Evolutionary conservation across 2,329 filamentous ascomycete genomes (phyloP).

Genomic region (Fusarium nanum): DNA sequence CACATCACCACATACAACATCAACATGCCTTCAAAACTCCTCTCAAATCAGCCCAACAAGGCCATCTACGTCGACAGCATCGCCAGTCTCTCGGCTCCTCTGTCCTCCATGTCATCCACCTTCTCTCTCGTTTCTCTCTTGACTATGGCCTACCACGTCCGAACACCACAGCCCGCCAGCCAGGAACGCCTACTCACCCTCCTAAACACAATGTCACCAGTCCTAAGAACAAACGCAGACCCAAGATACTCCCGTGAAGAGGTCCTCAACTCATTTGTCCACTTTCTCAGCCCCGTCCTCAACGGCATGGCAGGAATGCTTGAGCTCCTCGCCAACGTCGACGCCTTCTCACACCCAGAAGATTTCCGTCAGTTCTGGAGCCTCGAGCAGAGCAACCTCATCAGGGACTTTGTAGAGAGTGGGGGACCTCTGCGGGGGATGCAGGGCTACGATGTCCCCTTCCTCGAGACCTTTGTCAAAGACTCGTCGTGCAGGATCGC

Average conservation of each 20-base stretch:
- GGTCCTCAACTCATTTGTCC: slow-evolving; percentile 49
- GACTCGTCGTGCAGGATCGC: slow-evolving; percentile 45
- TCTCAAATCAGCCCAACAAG: slow-evolving; percentile 36
- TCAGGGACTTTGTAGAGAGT: slow-evolving; percentile 49
- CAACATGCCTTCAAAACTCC: slow-evolving; percentile 37
- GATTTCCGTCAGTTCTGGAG: slow-evolving; percentile 53
- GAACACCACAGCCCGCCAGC: slow-evolving; percentile 40
- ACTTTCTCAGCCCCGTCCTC: slow-evolving; percentile 50
- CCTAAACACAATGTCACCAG: slow-evolving; percentile 49
- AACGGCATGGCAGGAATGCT: slow-evolving; percentile 51
- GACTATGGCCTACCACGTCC: slow-evolving; percentile 49
- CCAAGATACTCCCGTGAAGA: slow-evolving; percentile 44
- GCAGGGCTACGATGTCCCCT: slow-evolving; percentile 45
- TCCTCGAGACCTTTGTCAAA: slow-evolving; percentile 44
- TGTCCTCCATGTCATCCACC: slow-evolving; percentile 48
- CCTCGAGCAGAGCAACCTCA: slow-evolving; percentile 50
- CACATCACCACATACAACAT: not conserved
- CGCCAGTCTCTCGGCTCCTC: slow-evolving; percentile 47
- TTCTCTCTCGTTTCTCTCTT: slow-evolving; percentile 51
- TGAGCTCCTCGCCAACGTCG: slow-evolving; percentile 50
- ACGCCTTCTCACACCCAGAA: slow-evolving; percentile 48
- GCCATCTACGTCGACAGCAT: slow-evolving; percentile 47
- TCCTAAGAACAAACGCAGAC: slow-evolving; percentile 23
- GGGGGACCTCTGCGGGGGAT: slow-evolving; percentile 39
- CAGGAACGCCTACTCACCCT: slow-evolving; percentile 51